These are phyloP conservation scores for Coemansia sp. DNA, from an alignment of 192 early-diverging fungal species.

Conservation along the genomic window DNA sequence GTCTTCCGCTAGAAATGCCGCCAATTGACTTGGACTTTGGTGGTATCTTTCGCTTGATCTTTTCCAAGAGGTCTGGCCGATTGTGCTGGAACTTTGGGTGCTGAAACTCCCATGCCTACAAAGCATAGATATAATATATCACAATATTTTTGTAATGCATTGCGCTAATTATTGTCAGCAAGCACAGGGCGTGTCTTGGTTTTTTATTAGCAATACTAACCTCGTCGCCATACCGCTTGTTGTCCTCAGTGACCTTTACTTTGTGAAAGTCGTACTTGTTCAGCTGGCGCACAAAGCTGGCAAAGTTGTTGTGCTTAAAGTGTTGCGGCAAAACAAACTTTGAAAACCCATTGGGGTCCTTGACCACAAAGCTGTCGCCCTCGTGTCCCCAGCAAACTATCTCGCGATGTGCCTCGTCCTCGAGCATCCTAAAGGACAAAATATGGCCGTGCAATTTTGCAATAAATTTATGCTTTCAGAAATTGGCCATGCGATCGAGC, in stretches of 20 bases:
- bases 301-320: conserved; percentile 93
- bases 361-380: conserved; percentile 87
- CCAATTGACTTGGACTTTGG: conserved; percentile 56
- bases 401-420: conserved; percentile 54
- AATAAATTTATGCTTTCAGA: conserved; percentile 2
- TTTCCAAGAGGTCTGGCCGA: conserved; percentile 65
- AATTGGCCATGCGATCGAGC: not conserved
- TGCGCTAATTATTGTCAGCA: not conserved
- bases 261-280: conserved; percentile 90
- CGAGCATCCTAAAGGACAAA: conserved; percentile 49
- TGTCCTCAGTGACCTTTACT: conserved; percentile 59
- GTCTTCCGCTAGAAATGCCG: conserved; percentile 39
- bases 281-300: conserved; percentile 87
- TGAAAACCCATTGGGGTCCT: conserved; percentile 82
- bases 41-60: conserved; percentile 71
- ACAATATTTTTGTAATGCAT: not conserved
- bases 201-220: conserved; percentile 15
- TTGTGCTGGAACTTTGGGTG: conserved; percentile 83
- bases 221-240: conserved; percentile 55
- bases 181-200: not conserved
- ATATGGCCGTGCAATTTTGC: not conserved
- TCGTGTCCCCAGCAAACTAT: conserved; percentile 72
- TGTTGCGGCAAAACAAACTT: conserved; percentile 78
- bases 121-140: not conserved
- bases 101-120: conserved; percentile 86